Evolutionary conservation across 2,329 filamentous ascomycete genomes (phyloP).

Genomic region (Trichoderma gracile): DNA sequence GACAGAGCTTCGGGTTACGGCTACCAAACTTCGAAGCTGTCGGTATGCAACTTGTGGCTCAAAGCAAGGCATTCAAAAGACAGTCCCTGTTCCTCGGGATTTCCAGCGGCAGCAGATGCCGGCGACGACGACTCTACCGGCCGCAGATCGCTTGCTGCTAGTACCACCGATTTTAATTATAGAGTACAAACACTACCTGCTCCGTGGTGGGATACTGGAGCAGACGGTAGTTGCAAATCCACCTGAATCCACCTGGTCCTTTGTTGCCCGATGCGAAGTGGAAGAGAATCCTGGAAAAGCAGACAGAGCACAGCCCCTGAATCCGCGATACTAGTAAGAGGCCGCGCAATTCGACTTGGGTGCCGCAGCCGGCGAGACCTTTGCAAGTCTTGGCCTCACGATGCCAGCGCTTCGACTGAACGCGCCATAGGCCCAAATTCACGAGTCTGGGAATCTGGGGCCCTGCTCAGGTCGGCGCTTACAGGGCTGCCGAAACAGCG

Average conservation of each 20-base stretch:
- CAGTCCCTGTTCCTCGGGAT: background rate
- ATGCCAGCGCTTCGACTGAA: slow-evolving; percentile 28
- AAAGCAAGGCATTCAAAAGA: background rate
- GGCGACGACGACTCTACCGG: background rate
- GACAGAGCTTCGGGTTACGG: background rate
- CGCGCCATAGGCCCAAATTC: slow-evolving; percentile 5
- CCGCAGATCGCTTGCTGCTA: background rate
- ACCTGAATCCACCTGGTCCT: background rate
- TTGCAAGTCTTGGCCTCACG: slow-evolving; percentile 26
- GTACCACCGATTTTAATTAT: background rate
- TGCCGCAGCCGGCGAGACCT: slow-evolving; percentile 10
- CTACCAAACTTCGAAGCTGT: background rate
- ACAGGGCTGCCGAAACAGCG: slow-evolving; percentile 16
- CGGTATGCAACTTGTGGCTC: background rate
- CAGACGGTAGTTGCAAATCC: background rate
- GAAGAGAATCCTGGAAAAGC: background rate
- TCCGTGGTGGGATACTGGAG: no score
- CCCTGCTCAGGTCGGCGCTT: slow-evolving; percentile 24
- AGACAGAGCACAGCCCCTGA: background rate
- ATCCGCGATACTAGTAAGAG: background rate
- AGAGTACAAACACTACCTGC: no score
- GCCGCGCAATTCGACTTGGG: slow-evolving; percentile 2
- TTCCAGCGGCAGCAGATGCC: slow-evolving; percentile 6
- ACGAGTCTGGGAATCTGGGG: background rate
- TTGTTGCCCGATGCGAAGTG: background rate